Percentiles rank a stretch among this genome's conserved stretches.
These are phyloP conservation scores for Ligustrum vulgare DNA, from an alignment of 257 asterid species.

Conservation along the genomic window DNA sequence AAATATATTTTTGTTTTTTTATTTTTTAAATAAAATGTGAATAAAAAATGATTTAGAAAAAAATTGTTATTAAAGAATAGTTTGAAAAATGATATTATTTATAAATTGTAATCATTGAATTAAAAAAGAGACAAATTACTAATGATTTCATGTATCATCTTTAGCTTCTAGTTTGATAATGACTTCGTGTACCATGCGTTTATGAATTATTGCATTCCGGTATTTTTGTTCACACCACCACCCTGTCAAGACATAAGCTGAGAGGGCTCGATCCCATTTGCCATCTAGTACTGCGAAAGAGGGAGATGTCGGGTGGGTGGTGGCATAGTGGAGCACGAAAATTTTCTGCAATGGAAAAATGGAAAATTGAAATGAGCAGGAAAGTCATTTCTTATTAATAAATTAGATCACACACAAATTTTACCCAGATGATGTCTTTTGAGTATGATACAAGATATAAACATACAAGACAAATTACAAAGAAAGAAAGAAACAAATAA, in stretches of 20 bases:
- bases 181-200: too few species aligned
- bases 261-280: background rate
- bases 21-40: too few species aligned
- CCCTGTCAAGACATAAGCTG: background rate
- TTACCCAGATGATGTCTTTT: constrained; percentile 1
- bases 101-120: too few species aligned
- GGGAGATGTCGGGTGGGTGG: background rate
- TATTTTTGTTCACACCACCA: background rate
- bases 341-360: background rate
- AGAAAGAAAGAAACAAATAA: constrained; percentile 45
- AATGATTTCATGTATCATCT: too few species aligned
- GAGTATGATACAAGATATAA: background rate
- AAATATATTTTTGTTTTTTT: too few species aligned
- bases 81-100: too few species aligned
- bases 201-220: background rate
- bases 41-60: too few species aligned
- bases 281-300: background rate
- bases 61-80: too few species aligned
- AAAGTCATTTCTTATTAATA: constrained; percentile 3
- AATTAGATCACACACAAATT: background rate
- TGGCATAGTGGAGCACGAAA: background rate
- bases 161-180: too few species aligned
- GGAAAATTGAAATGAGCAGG: background rate
- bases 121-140: too few species aligned
- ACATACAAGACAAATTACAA: constrained; percentile 29